phyloP scores from a whole-genome alignment of 1,139 yeast genomes.

The Candida frijolesensis region DNA sequence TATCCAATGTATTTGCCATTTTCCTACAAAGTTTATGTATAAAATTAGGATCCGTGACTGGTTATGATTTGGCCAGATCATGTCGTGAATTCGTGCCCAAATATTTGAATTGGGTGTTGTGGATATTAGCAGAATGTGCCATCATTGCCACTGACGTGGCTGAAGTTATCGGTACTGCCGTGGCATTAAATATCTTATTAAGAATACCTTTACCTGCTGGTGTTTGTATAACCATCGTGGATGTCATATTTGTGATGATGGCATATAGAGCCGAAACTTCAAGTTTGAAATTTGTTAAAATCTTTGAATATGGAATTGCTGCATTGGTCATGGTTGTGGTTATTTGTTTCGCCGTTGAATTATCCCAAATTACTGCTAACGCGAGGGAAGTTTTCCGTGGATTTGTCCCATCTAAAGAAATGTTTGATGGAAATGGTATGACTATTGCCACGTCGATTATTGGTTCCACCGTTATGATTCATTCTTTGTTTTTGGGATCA shows the following conservation, averaged over 20 bases:
- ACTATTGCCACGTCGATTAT: constrained; percentile 76
- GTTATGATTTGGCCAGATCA: constrained; percentile 72
- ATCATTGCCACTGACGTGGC: constrained; percentile 86
- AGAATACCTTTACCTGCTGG: constrained; percentile 79
- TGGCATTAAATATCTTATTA: constrained; percentile 71
- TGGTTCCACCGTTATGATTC: constrained; percentile 87
- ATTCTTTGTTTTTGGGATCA: constrained; percentile 72
- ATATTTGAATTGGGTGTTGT: constrained; percentile 58
- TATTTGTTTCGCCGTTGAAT: constrained; percentile 69
- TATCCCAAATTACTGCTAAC: constrained; percentile 54
- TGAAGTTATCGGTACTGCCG: constrained; percentile 87
- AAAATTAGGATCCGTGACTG: constrained; percentile 80
- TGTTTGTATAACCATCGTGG: constrained; percentile 68
- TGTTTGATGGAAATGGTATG: constrained; percentile 65
- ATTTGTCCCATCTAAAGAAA: constrained; percentile 63
- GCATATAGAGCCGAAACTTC: constrained; percentile 74
- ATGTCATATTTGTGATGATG: constrained; percentile 71
- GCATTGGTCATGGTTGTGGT: constrained; percentile 68
- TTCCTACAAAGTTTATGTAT: constrained; percentile 73
- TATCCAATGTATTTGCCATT: constrained; percentile 73
- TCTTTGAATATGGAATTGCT: constrained; percentile 71
- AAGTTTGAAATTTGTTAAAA: constrained; percentile 61
- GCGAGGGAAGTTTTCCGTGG: constrained; percentile 65
- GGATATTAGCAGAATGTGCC: constrained; percentile 76
- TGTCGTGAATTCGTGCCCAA: constrained; percentile 64